phyloP scores from a whole-genome alignment of 257 asterid species.

The Coffea canephora region DNA sequence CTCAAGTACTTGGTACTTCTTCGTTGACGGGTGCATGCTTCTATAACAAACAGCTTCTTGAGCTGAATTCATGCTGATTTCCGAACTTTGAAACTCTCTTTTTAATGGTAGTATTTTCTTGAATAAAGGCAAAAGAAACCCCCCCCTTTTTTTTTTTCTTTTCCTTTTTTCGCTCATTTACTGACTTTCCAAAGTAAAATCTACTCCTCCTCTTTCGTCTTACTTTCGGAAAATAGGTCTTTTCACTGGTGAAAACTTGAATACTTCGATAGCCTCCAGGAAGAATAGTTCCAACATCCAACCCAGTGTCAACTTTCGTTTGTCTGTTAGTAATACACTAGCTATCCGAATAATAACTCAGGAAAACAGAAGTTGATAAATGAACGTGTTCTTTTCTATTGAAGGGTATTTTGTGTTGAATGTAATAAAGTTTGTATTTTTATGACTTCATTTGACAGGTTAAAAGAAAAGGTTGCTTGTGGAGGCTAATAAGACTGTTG shows the following conservation, averaged over 20 bases:
- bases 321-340: constrained; percentile 7
- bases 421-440: constrained; percentile 1
- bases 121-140: constrained; percentile 17
- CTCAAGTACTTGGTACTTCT: neutral
- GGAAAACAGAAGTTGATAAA: neutral
- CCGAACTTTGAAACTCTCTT: constrained; percentile 17
- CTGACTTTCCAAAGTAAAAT: constrained; percentile 22
- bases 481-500: constrained; percentile 16
- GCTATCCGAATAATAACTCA: constrained; percentile 11
- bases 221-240: constrained; percentile 12
- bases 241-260: constrained; percentile 9
- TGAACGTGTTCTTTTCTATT: neutral
- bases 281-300: constrained; percentile 1
- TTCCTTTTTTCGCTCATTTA: neutral
- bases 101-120: constrained; percentile 10
- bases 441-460: constrained; percentile 20
- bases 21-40: neutral
- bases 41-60: constrained; percentile 14
- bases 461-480: constrained; percentile 21
- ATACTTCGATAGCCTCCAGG: neutral
- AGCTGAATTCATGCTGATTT: constrained; percentile 14
- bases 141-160: neutral
- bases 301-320: constrained; percentile 8
- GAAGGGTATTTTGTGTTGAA: neutral
- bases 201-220: constrained; percentile 21